A percentile compares a stretch with the other conserved stretches of the same genome.
Evolutionary conservation across 129 eudicot species (phyloP).

Genomic region (Saussurea involucrata): DNA sequence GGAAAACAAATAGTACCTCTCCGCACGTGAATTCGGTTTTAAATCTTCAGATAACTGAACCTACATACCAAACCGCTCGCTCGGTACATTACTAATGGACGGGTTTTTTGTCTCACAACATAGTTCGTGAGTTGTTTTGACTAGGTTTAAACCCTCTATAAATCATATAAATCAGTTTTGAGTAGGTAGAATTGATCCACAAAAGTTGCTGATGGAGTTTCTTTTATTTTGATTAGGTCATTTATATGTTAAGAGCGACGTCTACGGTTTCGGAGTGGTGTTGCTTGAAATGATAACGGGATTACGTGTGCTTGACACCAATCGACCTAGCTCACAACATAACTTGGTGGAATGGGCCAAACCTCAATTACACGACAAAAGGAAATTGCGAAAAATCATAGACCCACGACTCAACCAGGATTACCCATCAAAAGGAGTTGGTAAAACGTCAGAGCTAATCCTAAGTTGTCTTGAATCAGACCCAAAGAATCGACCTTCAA

Average conservation of each 20-base stretch:
- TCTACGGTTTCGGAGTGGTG: conserved; percentile 83
- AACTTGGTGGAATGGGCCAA: conserved; percentile 75
- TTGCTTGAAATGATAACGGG: conserved; percentile 72
- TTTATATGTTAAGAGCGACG: conserved; percentile 82
- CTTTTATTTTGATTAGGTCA: conserved; percentile 43
- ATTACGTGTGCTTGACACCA: conserved; percentile 55
- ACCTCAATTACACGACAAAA: conserved; percentile 45
- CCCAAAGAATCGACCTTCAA: conserved; percentile 61
- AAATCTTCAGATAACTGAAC: no score
- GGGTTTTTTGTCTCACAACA: no score
- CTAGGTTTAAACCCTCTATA: no score
- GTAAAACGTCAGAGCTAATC: conserved; percentile 44
- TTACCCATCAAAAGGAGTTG: conserved; percentile 55
- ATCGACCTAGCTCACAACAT: conserved; percentile 56
- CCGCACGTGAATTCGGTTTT: no score
- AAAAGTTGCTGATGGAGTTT: neutral
- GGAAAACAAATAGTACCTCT: no score
- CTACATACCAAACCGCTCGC: no score
- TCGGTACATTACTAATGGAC: no score
- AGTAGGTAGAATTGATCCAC: no score
- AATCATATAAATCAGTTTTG: no score
- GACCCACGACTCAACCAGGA: conserved; percentile 53
- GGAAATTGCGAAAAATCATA: conserved; percentile 47
- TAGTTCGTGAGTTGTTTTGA: no score
- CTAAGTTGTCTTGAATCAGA: conserved; percentile 62